Evolutionary conservation across 2,329 filamentous ascomycete genomes (phyloP).

Genomic region (Sporothrix sp.): DNA sequence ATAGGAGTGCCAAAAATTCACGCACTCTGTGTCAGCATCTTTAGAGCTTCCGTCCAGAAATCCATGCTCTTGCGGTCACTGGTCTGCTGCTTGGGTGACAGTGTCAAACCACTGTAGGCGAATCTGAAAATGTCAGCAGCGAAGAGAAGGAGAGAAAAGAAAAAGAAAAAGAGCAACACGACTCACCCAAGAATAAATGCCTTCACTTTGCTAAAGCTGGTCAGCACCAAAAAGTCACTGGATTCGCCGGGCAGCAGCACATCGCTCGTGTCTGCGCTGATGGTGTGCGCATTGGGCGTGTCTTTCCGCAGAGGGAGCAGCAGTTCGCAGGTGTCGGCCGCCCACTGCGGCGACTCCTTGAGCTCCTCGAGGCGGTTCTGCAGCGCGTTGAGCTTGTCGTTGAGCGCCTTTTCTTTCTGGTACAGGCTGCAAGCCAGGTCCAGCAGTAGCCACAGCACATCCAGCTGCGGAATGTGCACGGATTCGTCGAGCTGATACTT

Average conservation of each 20-base stretch:
- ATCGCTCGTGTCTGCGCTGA: constrained; percentile 47
- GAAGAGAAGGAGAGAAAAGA: neutral
- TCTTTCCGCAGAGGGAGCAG: constrained; percentile 47
- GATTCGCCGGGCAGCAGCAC: constrained; percentile 42
- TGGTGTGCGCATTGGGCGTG: constrained; percentile 35
- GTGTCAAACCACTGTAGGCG: constrained; percentile 44
- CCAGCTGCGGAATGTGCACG: constrained; percentile 56
- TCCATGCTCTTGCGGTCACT: constrained; percentile 28
- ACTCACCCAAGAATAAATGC: constrained; percentile 46
- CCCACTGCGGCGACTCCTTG: constrained; percentile 35
- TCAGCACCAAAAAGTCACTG: constrained; percentile 48
- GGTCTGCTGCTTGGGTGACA: constrained; percentile 28
- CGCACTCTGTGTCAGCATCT: constrained; percentile 27
- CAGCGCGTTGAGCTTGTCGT: constrained; percentile 51
- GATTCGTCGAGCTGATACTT: constrained; percentile 59
- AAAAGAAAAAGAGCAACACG: neutral
- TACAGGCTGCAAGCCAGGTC: constrained; percentile 62
- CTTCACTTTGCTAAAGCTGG: constrained; percentile 51
- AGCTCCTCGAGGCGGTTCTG: constrained; percentile 53
- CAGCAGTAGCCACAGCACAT: constrained; percentile 54
- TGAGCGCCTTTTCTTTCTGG: constrained; percentile 47
- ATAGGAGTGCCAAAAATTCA: too few species aligned
- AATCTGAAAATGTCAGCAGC: constrained; percentile 30
- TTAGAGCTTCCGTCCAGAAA: constrained; percentile 32
- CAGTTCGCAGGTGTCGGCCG: constrained; percentile 38